Evolutionary conservation across 106 monocot species (phyloP).

Genomic region (Apostasia shenzhenica): DNA sequence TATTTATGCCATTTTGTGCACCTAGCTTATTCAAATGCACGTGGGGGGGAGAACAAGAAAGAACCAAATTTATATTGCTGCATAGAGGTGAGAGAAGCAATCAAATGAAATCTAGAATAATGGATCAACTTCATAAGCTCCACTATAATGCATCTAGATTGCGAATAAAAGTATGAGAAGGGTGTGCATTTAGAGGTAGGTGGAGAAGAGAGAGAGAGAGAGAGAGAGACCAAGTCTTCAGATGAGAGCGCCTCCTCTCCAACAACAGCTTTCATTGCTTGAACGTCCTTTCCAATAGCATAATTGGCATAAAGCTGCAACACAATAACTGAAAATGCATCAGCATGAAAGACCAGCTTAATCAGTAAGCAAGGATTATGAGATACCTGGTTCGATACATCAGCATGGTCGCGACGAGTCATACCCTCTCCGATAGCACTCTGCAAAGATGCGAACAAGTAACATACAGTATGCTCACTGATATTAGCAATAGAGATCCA

Average conservation of each 20-base stretch:
- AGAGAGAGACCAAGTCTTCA: constrained; percentile 86
- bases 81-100: no score
- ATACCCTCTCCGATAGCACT: constrained; percentile 99
- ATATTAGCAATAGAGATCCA: no score
- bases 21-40: no score
- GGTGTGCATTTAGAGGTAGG: no score
- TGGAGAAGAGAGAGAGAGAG: constrained; percentile 14
- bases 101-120: no score
- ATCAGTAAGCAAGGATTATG: background rate
- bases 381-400: constrained; percentile 91
- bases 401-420: constrained; percentile 96
- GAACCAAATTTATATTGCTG: no score
- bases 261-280: constrained; percentile 99
- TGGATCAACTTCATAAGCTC: no score
- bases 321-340: background rate
- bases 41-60: no score
- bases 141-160: no score
- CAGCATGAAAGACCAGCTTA: background rate
- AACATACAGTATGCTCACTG: no score
- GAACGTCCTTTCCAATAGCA: constrained; percentile 99
- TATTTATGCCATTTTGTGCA: no score
- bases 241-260: constrained; percentile 99
- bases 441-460: constrained; percentile 19
- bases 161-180: no score
- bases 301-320: constrained; percentile 95